Evolutionary conservation across 805 yeast genomes (phyloP).

Genomic region (Cyberlindnera euphorbiae): DNA sequence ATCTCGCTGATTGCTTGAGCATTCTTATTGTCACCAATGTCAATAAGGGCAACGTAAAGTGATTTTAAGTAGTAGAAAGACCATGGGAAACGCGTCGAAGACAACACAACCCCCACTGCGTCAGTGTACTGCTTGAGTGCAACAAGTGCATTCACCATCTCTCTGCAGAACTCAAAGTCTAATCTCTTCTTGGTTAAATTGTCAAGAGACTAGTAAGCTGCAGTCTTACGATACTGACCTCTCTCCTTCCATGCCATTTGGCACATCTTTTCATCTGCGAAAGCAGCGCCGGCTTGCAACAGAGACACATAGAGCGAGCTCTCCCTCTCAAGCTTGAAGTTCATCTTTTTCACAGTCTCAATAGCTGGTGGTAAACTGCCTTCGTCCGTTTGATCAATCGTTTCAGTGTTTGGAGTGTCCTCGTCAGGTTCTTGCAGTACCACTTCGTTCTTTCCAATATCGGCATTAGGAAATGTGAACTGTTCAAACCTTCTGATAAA

Average conservation of each 20-base stretch:
- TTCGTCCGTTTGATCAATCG: background rate
- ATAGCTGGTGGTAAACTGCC: constrained; percentile 18
- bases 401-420: background rate
- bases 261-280: constrained; percentile 53
- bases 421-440: constrained; percentile 16
- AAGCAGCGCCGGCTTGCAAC: constrained; percentile 51
- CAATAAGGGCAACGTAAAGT: constrained; percentile 35
- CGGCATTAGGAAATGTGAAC: constrained; percentile 30
- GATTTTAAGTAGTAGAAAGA: constrained; percentile 40
- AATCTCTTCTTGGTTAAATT: constrained; percentile 34
- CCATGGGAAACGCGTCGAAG: constrained; percentile 75
- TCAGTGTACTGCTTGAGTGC: constrained; percentile 55
- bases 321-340: constrained; percentile 17
- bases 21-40: constrained; percentile 38
- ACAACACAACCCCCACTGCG: constrained; percentile 61
- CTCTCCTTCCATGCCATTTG: constrained; percentile 72
- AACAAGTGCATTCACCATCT: constrained; percentile 59
- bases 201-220: constrained; percentile 39
- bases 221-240: constrained; percentile 61
- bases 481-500: constrained; percentile 32
- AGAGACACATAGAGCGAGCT: constrained; percentile 16
- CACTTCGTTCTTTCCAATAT: constrained; percentile 6
- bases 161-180: constrained; percentile 68
- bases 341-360: constrained; percentile 3
- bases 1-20: constrained; percentile 28